Base-by-base conservation (phyloP, 192 early-diverging fungal genomes). In the Thoreauomyces humboldtii region DNA sequence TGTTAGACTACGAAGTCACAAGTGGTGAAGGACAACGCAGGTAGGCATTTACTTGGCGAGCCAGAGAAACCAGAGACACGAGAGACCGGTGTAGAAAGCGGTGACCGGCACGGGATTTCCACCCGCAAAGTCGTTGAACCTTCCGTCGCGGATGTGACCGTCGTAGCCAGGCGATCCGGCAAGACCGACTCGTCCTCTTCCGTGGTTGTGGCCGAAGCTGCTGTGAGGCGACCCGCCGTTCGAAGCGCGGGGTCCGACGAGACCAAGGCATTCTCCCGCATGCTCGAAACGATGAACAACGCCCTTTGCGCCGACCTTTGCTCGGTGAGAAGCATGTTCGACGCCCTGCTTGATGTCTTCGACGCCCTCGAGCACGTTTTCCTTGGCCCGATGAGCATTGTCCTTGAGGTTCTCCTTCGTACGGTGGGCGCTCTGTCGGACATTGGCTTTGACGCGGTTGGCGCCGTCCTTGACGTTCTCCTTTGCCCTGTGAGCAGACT, bases 41-140 rank as follows among this genome's bases (percentile, higher is more conserved):
- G n/a, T n/a, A n/a, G 29, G 27, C 51, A 61, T 31, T 7, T 63
- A 63, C 44, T 45, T 43, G 28, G 63, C 65, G 32, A 76, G 58
- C 53, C 47, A 67, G 4, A 64, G 36, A 54, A 76, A 76, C 70
- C 70, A 76, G 7, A 73, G 44, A 7, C 61, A 59, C 33, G 67
- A 73, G 9, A 76, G 33, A 11, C 67, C 74, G 14, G 70, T 68
- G 47, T 65, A 76, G 34, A 70, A 63, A 22, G 74, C 67, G 35
- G 74, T 72, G 27, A 76, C 62, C 5, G 74, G 74, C 0, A 67
- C 65, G 35, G 63, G 70, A 47, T 72, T 65, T n/a, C 2, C 4
- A 12, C 5, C n/a, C n/a, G n/a, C n/a, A n/a, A n/a, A n/a, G n/a
- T n/a, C n/a, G 38, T 41, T 41, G 38, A 12, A 41, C n/a, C n/a